A percentile compares a stretch with the other conserved stretches of the same genome.
phyloP scores from a whole-genome alignment of 1,139 yeast species.

The Protomyces lactucae-debilis region DNA sequence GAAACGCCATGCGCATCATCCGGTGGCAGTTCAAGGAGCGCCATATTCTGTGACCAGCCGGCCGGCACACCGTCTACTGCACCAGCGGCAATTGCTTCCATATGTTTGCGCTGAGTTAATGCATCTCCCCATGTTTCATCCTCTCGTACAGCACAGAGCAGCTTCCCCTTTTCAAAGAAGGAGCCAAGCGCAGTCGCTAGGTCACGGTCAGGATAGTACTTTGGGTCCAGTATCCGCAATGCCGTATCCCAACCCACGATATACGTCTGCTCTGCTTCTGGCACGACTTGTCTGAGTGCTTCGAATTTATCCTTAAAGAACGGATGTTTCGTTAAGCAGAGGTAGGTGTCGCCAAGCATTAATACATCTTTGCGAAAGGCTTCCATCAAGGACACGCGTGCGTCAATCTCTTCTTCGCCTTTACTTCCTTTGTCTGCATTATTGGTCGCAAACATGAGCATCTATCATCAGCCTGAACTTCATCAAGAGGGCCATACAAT shows the following conservation, averaged over 20 bases:
- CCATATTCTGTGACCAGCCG: constrained; percentile 12
- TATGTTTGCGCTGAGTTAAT: constrained; percentile 3
- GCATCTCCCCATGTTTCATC: constrained; percentile 23
- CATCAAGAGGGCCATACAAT: neutral
- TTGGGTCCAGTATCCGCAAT: constrained; percentile 21
- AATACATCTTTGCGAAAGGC: constrained; percentile 14
- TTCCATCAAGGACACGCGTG: constrained; percentile 17
- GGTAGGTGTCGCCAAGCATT: constrained; percentile 6
- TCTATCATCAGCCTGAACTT: neutral
- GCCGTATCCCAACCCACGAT: constrained; percentile 24
- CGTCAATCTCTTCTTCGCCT: neutral
- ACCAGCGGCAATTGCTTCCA: constrained; percentile 4
- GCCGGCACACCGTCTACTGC: constrained; percentile 14
- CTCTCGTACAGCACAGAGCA: constrained; percentile 18
- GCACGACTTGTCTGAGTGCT: constrained; percentile 1
- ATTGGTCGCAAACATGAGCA: constrained; percentile 22
- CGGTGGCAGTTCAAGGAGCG: neutral
- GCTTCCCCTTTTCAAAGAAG: constrained; percentile 11
- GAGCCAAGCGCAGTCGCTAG: constrained; percentile 18
- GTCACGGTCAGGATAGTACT: constrained; percentile 20
- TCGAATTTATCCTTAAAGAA: constrained; percentile 14
- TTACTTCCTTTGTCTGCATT: constrained; percentile 25
- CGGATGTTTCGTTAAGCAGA: constrained; percentile 21
- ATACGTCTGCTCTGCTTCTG: constrained; percentile 11
- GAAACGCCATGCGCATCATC: constrained; percentile 14